phyloP scores from a whole-genome alignment of 2,329 filamentous ascomycete species.

The Penicillium sp. region DNA sequence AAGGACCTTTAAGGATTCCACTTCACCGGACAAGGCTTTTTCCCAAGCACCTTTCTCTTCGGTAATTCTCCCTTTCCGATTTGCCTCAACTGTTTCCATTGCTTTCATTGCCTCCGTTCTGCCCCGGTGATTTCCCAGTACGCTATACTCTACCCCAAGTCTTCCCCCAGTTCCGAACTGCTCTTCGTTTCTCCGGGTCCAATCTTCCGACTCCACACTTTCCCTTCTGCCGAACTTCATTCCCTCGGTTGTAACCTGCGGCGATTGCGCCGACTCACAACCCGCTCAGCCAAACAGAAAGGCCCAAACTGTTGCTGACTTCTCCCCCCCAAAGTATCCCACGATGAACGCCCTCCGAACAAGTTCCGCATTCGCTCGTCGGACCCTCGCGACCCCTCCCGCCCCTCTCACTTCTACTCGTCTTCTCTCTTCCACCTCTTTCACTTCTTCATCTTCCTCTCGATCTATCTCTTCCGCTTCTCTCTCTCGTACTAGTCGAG shows the following conservation, averaged over 20 bases:
- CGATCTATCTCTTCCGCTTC: conserved; percentile 29
- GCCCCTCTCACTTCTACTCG: conserved; percentile 33
- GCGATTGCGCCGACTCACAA: conserved; percentile 6
- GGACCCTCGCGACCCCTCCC: conserved; percentile 31
- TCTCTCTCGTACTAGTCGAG: conserved; percentile 22
- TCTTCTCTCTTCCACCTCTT: conserved; percentile 29
- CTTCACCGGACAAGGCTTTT: conserved; percentile 30
- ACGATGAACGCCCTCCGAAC: conserved; percentile 42
- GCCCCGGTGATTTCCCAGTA: conserved; percentile 11
- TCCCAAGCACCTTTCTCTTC: conserved; percentile 13
- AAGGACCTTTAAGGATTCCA: conserved; percentile 2
- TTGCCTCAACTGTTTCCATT: conserved; percentile 4
- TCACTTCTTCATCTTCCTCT: conserved; percentile 27
- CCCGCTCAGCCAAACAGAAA: conserved; percentile 24
- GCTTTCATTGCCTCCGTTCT: conserved; percentile 17
- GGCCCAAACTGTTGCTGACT: conserved; percentile 19
- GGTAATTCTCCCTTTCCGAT: conserved; percentile 21
- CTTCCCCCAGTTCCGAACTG: conserved; percentile 2
- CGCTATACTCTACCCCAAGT: not conserved
- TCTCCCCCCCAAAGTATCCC: conserved; percentile 10
- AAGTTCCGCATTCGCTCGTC: conserved; percentile 43
- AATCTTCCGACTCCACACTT: conserved; percentile 28
- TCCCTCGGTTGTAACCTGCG: conserved; percentile 34
- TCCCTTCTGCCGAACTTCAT: conserved; percentile 40
- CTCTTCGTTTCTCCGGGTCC: conserved; percentile 7